These are phyloP conservation scores for Calonectria naviculata DNA, from an alignment of 2,329 filamentous ascomycete genomes.

Conservation along the genomic window DNA sequence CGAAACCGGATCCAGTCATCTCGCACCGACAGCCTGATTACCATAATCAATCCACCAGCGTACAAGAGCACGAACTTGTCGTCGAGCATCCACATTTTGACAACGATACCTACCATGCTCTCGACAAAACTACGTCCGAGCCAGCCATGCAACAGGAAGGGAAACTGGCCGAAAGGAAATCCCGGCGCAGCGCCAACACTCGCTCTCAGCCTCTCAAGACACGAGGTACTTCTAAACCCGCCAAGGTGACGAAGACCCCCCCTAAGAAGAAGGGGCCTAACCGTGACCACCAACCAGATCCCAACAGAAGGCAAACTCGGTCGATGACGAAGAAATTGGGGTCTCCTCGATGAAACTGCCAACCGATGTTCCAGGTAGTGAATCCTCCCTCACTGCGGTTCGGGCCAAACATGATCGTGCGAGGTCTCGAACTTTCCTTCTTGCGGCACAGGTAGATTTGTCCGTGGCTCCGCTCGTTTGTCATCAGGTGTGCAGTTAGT, in stretches of 20 bases:
- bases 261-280: too few species aligned
- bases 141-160: not conserved
- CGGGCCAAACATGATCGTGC: too few species aligned
- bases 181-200: not conserved
- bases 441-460: too few species aligned
- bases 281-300: not conserved
- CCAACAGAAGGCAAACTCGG: not conserved
- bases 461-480: too few species aligned
- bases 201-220: not conserved
- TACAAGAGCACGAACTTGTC: too few species aligned
- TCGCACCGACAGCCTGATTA: not conserved
- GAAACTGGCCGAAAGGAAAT: not conserved
- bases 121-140: too few species aligned
- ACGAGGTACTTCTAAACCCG: not conserved
- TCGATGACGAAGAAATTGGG: not conserved
- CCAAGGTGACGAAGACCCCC: not conserved
- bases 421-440: too few species aligned
- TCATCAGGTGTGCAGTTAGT: too few species aligned
- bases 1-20: not conserved
- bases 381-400: not conserved
- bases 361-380: not conserved
- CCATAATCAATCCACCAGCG: too few species aligned
- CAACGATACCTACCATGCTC: too few species aligned
- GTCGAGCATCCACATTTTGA: too few species aligned
- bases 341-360: not conserved